Percentiles rank a stretch among this genome's conserved stretches.
Evolutionary conservation across 2,329 filamentous ascomycete species (phyloP).

Genomic region (Coniochaeta pulveracea): DNA sequence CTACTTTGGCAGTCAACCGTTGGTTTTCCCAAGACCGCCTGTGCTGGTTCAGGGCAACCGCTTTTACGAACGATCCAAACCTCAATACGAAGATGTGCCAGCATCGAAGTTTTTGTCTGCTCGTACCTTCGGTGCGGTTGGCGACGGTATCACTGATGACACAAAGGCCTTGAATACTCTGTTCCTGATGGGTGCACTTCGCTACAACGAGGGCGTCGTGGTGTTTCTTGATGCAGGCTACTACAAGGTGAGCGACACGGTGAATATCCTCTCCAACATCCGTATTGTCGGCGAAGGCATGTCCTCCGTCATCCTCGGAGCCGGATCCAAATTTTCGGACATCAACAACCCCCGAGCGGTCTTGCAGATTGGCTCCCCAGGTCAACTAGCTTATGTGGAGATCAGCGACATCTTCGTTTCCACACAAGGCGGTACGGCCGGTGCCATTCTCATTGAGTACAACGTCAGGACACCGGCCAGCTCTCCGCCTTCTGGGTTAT

Average conservation of each 20-base stretch:
- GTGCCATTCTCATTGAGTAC: constrained; percentile 62
- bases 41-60: constrained; percentile 39
- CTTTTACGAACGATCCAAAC: constrained; percentile 44
- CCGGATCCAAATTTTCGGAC: constrained; percentile 43
- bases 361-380: constrained; percentile 46
- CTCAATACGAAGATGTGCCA: constrained; percentile 47
- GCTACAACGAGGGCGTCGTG: constrained; percentile 33
- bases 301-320: constrained; percentile 38
- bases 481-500: constrained; percentile 40
- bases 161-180: constrained; percentile 17
- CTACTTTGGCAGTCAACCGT: constrained; percentile 34
- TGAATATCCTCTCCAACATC: constrained; percentile 31
- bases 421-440: constrained; percentile 53
- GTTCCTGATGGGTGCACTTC: constrained; percentile 18
- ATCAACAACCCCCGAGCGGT: constrained; percentile 50
- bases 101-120: constrained; percentile 47
- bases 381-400: constrained; percentile 55
- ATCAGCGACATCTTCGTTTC: constrained; percentile 63
- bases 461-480: constrained; percentile 43
- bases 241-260: constrained; percentile 48
- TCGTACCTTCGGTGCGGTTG: constrained; percentile 51
- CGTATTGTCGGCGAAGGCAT: constrained; percentile 49
- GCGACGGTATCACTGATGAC: constrained; percentile 62
- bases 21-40: constrained; percentile 36
- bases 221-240: constrained; percentile 53